Base-by-base conservation (phyloP, 768 basidiomycete species). In the Naematelia encephala region DNA sequence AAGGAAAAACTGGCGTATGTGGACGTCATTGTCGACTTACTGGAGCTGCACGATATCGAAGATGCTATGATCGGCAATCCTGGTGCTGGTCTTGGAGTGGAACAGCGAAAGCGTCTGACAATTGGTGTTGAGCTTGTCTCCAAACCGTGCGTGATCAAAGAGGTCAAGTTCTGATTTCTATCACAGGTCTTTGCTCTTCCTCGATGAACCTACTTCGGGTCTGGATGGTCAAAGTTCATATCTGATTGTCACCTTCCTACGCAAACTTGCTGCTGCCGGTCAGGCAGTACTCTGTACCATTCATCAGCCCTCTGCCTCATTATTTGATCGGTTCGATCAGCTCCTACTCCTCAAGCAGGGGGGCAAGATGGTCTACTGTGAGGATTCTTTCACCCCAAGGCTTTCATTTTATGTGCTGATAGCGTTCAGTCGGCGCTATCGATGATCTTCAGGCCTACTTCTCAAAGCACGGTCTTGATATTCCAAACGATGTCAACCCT, bases 341-440 rank as follows among this genome's bases (percentile, higher is more conserved):
- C 72, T 82, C n/a, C 76, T 82, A 5, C 75, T 82, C 54, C 70
- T 82, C 26, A 85, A 90, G 67, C 80, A 81, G 13, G 91, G 91
- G 1, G 91, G 91, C 84, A 91, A 88, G 81, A 90, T 21, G 5
- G 89, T 92, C n/a, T 94, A 93, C 81, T 93, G 90, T 70, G 91
- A 90, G 43, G 87, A n/a, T n/a, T n/a, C 39, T n/a, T 43, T 43
- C n/a, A n/a, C 39, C n/a, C n/a, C n/a, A n/a, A n/a, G n/a, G n/a
- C n/a, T n/a, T n/a, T n/a, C n/a, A n/a, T n/a, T n/a, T n/a, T n/a
- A n/a, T n/a, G n/a, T n/a, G n/a, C n/a, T n/a, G n/a, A 39, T 8
- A 8, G 34, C 16, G 34, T 16, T 21, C 22, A 19, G 11, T 69
- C 52, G 68, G 68, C 19, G 64, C 60, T 3, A 54, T 69, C 56